phyloP scores from a whole-genome alignment of 495 filamentous ascomycete species.

The Talaromyces trachyspermus region DNA sequence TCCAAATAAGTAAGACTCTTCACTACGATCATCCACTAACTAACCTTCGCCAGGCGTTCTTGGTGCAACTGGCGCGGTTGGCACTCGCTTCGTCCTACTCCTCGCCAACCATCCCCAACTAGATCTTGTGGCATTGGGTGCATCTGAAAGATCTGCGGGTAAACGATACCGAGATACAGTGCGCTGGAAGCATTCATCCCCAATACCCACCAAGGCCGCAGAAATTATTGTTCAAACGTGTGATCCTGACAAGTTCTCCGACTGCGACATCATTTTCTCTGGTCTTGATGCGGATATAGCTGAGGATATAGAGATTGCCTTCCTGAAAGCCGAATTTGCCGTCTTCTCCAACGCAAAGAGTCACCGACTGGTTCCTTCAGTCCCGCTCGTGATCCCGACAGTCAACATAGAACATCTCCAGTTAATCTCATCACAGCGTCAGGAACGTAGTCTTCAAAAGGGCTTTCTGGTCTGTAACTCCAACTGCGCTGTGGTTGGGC shows the following conservation, averaged over 20 bases:
- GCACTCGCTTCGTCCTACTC: constrained; percentile 37
- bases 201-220: constrained; percentile 30
- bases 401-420: constrained; percentile 32
- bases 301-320: constrained; percentile 35
- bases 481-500: constrained; percentile 27
- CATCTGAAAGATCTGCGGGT: constrained; percentile 29
- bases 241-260: constrained; percentile 26
- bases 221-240: constrained; percentile 29
- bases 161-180: constrained; percentile 38
- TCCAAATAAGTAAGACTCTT: too few species aligned
- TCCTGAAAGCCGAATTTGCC: constrained; percentile 28
- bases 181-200: constrained; percentile 33
- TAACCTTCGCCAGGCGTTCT: constrained; percentile 27
- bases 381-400: constrained; percentile 36
- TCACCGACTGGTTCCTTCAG: constrained; percentile 32
- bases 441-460: constrained; percentile 21
- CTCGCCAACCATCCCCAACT: constrained; percentile 35
- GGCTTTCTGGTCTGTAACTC: constrained; percentile 40
- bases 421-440: constrained; percentile 29
- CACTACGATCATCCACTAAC: too few species aligned
- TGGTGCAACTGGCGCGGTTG: constrained; percentile 35
- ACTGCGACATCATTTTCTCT: constrained; percentile 34
- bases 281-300: constrained; percentile 38
- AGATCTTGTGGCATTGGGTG: constrained; percentile 31
- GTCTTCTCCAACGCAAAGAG: constrained; percentile 40